These are phyloP conservation scores for Aspergillus bridgeri DNA, from an alignment of 495 filamentous ascomycete genomes.

Conservation along the genomic window DNA sequence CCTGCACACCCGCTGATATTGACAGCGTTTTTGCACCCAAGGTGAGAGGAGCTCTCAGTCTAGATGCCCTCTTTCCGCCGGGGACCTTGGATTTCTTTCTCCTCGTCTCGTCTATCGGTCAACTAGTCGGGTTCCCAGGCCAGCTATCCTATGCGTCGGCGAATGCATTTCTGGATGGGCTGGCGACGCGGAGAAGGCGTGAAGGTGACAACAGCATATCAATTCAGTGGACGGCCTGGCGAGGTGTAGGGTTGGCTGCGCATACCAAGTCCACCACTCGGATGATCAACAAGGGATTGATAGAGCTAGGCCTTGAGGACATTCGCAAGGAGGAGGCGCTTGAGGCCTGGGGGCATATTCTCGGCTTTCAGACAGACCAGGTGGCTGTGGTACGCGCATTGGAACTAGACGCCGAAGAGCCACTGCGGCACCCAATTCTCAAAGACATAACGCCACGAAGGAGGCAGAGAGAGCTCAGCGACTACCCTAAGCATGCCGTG, in stretches of 20 bases:
- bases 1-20: not conserved
- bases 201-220: not conserved
- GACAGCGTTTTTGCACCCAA: not conserved
- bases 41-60: not conserved
- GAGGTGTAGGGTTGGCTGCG: not conserved
- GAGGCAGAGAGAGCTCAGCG: not conserved
- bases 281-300: not conserved
- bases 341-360: not conserved
- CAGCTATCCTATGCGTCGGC: not conserved
- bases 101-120: not conserved
- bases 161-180: not conserved
- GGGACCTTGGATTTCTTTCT: not conserved
- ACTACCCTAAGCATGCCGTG: constrained; percentile 13
- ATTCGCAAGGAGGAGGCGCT: not conserved
- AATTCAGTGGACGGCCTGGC: not conserved
- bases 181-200: not conserved
- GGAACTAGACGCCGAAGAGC: not conserved
- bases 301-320: not conserved
- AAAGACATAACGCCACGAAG: not conserved
- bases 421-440: not conserved
- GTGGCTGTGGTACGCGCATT: not conserved
- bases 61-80: not conserved
- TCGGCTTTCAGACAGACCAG: not conserved
- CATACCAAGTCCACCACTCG: not conserved
- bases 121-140: not conserved